Percentiles rank a stretch among this genome's conserved stretches.
Evolutionary conservation across 768 basidiomycete genomes (phyloP).

Genomic region (Boletus reticuloceps): DNA sequence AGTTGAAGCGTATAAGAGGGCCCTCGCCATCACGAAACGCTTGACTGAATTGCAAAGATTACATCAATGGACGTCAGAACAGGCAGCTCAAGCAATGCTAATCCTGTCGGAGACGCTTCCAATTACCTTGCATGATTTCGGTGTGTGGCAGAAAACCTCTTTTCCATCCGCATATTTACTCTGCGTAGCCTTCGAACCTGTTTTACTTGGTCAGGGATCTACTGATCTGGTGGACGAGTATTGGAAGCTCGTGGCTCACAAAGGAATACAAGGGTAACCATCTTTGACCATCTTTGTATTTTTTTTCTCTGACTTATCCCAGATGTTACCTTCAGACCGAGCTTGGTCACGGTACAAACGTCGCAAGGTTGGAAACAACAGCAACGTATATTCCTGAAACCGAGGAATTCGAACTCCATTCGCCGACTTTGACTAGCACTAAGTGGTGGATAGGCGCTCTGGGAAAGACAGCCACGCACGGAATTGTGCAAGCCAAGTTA

Average conservation of each 20-base stretch:
- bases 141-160: conserved; percentile 20
- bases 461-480: conserved; percentile 72
- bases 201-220: conserved; percentile 61
- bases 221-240: conserved; percentile 52
- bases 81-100: conserved; percentile 45
- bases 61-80: conserved; percentile 51
- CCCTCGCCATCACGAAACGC: conserved; percentile 51
- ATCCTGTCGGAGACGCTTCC: conserved; percentile 54
- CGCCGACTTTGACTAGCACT: conserved; percentile 67
- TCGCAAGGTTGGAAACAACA: conserved; percentile 67
- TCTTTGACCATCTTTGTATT: background rate
- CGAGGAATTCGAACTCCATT: conserved; percentile 71
- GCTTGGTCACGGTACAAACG: conserved; percentile 75
- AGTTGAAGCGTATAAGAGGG: conserved; percentile 55
- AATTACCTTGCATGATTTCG: conserved; percentile 40
- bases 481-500: conserved; percentile 72
- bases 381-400: conserved; percentile 69
- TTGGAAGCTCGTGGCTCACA: conserved; percentile 44
- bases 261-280: conserved; percentile 54
- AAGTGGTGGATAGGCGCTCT: conserved; percentile 85
- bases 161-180: conserved; percentile 22
- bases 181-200: conserved; percentile 56
- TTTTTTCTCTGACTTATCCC: background rate
- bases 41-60: conserved; percentile 56
- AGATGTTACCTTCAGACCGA: conserved; percentile 77